Base-by-base conservation (phyloP, 768 basidiomycete genomes). In the Pulveroboletus ravenelii region DNA sequence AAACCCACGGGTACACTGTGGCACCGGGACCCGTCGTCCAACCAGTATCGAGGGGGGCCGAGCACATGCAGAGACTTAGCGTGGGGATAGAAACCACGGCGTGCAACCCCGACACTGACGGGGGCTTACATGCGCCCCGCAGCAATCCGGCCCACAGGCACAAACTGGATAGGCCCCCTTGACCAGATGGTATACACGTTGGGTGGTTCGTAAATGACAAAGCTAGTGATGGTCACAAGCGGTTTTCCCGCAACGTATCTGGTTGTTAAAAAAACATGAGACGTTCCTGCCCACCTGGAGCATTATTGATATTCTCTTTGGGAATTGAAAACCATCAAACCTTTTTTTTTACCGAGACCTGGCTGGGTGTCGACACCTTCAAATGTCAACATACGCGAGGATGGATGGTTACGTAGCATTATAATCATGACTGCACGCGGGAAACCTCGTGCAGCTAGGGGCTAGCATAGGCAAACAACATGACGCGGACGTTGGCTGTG, bases 61-160 rank as follows among this genome's bases (percentile, higher is more conserved):
- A 82, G 31, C 70, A 79, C 57, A 82, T 81, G 79, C 78, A 82
- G 52, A 70, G 72, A 15, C 76, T 74, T 53, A 75, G 74, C 14
- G 70, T 78, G 47, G 77, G 77, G 3, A 50, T 72, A 35, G 79
- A 79, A 5, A 67, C 78, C 52, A 79, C 13, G 76, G 32, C 70
- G 72, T 20, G 76, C 72, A 14, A 76, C 15, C 34, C 34, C 34
- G 6, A 34, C 32, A 10, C 31, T 7, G 13, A 31, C 31, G 13
- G 13, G 32, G 32, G 12, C 14, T 34, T 34, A 6, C 14, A 15
- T 35, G 34, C 15, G 15, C 34, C 2, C 7, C 15, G 13, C 6
- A 35, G 15, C 34, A 37, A 37, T 10, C 10, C 6, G 36, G n/a
- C 10, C 36, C 17, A 37, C 25, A 13, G 27, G 34, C 41, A 25